Conservation (phyloP, 2,329 filamentous ascomycete genomes). For the Colletotrichum sp. region DNA sequence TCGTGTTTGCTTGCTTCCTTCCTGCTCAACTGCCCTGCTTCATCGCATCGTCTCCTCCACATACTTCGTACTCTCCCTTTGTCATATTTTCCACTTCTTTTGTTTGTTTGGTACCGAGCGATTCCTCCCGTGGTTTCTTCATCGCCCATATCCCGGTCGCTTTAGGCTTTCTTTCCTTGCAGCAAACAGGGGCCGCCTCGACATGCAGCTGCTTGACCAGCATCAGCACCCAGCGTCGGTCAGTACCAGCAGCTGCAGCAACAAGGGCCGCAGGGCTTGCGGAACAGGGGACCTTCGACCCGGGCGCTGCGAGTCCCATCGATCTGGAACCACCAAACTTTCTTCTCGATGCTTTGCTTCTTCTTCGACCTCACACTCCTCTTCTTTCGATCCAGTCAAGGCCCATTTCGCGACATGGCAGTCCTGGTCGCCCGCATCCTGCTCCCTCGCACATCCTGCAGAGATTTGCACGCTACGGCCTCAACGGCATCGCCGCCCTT, state of each 20-base stretch:
- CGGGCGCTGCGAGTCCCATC: constrained; percentile 19
- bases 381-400: not conserved
- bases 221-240: not conserved
- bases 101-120: not conserved
- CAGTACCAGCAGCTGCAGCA: not conserved
- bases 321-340: constrained; percentile 1
- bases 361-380: not conserved
- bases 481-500: not conserved
- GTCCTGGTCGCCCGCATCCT: not conserved
- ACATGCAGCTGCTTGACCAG: not conserved
- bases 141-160: not conserved
- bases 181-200: not conserved
- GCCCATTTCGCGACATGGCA: not conserved
- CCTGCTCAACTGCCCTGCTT: not conserved
- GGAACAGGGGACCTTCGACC: not conserved
- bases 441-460: not conserved
- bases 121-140: not conserved
- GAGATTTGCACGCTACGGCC: not conserved
- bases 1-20: not conserved
- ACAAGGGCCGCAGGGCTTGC: not conserved
- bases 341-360: not conserved
- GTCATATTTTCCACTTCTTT: not conserved
- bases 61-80: not conserved
- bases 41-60: not conserved
- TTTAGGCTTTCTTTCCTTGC: not conserved